These are phyloP conservation scores for Diaporthe citri DNA, from an alignment of 2,329 filamentous ascomycete species.

Conservation along the genomic window DNA sequence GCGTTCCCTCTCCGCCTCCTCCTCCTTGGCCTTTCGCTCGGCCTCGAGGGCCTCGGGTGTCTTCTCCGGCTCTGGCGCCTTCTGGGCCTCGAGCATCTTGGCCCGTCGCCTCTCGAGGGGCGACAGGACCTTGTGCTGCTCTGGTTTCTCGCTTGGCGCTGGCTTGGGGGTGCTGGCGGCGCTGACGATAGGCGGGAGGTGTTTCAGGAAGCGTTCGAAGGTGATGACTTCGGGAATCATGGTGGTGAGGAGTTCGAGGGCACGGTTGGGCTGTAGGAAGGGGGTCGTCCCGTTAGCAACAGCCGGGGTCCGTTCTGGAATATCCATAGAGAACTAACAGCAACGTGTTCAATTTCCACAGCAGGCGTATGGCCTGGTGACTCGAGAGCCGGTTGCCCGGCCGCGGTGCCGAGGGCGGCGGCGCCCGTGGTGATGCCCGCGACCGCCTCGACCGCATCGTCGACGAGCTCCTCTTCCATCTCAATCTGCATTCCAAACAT, in stretches of 20 bases:
- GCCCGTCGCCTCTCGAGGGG: constrained; percentile 38
- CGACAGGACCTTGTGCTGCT: constrained; percentile 36
- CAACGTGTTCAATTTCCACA: constrained; percentile 37
- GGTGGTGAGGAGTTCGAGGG: constrained; percentile 50
- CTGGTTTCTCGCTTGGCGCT: constrained; percentile 34
- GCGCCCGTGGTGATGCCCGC: constrained; percentile 18
- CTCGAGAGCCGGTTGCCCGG: constrained; percentile 11
- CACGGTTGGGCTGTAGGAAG: constrained; percentile 50
- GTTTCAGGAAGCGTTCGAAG: constrained; percentile 55
- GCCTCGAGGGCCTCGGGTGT: constrained; percentile 16
- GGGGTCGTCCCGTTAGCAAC: constrained; percentile 17
- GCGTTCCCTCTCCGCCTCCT: constrained; percentile 33
- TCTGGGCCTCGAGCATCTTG: constrained; percentile 25
- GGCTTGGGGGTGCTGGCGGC: constrained; percentile 30
- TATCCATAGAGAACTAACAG: constrained; percentile 35
- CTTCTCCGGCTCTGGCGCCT: constrained; percentile 21
- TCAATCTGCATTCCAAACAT: constrained; percentile 42
- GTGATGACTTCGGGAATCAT: constrained; percentile 53
- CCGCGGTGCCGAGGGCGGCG: neutral
- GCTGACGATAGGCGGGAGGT: constrained; percentile 41
- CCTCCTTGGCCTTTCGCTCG: constrained; percentile 19
- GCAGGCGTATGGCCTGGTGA: constrained; percentile 15
- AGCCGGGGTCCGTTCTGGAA: neutral
- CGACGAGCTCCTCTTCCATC: constrained; percentile 16
- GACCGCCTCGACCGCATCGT: constrained; percentile 37